phyloP scores from a whole-genome alignment of 345 rosid species.

The Acer yangbiense region DNA sequence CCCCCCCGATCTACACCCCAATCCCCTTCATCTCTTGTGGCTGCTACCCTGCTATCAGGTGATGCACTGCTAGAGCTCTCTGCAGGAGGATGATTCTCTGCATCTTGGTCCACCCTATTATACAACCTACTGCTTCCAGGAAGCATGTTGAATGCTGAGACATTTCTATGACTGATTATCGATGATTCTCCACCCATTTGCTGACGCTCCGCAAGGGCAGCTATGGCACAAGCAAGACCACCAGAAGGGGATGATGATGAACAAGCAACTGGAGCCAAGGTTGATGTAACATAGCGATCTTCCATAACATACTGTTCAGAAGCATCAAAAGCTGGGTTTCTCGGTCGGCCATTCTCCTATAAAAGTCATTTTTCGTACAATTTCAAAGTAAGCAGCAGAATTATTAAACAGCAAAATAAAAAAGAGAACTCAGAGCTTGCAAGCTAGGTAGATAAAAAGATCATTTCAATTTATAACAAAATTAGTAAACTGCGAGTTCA shows the following conservation, averaged over 20 bases:
- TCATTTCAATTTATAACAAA: not conserved
- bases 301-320: slow-evolving; percentile 55
- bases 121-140: slow-evolving; percentile 57
- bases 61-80: slow-evolving; percentile 33
- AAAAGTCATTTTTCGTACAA: slow-evolving; percentile 11
- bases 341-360: slow-evolving; percentile 72
- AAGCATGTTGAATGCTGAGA: slow-evolving; percentile 45
- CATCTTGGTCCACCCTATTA: slow-evolving; percentile 41
- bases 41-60: slow-evolving; percentile 33
- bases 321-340: slow-evolving; percentile 38
- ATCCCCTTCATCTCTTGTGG: slow-evolving; percentile 46
- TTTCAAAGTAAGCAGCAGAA: not conserved
- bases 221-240: slow-evolving; percentile 82
- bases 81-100: slow-evolving; percentile 40
- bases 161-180: slow-evolving; percentile 38
- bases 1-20: slow-evolving; percentile 59
- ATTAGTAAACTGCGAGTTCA: not conserved
- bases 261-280: slow-evolving; percentile 42
- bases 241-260: slow-evolving; percentile 81
- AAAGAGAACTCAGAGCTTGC: not conserved
- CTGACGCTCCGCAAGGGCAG: slow-evolving; percentile 88
- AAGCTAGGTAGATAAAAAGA: not conserved
- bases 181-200: slow-evolving; percentile 67
- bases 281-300: slow-evolving; percentile 42
- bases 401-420: not conserved